Evolutionary conservation across 345 rosid genomes (phyloP), one percentile per base, ranked within the genome.

Genomic region (Sisymbrium altissimum): DNA sequence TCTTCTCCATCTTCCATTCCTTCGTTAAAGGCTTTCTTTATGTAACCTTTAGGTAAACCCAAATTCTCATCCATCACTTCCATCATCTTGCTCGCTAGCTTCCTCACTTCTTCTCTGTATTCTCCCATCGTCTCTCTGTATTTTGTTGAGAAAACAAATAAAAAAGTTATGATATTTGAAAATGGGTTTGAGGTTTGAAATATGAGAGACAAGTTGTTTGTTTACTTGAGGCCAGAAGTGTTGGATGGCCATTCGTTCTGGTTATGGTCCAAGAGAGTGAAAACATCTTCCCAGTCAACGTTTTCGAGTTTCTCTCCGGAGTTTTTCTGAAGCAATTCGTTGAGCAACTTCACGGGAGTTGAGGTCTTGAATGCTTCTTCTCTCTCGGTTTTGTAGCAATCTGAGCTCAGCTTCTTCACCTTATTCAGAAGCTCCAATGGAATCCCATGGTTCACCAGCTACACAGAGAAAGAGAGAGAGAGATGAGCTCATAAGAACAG

Each of bases 41-140:
- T 84, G 85, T 81, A 43, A 83, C 96, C 96, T 29, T 85, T 84
- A 15, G 87, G 81, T 19, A 93, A 62, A 0, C 90, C 91, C 49
- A 91, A 78, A 81, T 93, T 93, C 79, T 88, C 97, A 57, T 88
- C 98, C 92, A 93, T 86, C 23, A 89, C 86, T 86, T 86, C 92
- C 96, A 86, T 86, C 32, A 93, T 78, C 39, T 80, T 86, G 72
- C 79, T 86, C 0, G 92, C 90, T 27, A 93, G 72, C 69, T 86
- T 91, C 84, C 79, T 89, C 78, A 93, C 59, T 75, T 89, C 96
- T 41, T 72, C 77, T 68, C 93, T 83, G 81, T 88, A 93, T 59
- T 86, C 94, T 6, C 54, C 64, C 94, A 91, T 86, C 19, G 86
- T 84, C 81, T 93, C 94, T 81, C 97, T 93, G 81, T 33, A 41